phyloP scores from a whole-genome alignment of 2,329 filamentous ascomycete species.

The Colletotrichum sp. region DNA sequence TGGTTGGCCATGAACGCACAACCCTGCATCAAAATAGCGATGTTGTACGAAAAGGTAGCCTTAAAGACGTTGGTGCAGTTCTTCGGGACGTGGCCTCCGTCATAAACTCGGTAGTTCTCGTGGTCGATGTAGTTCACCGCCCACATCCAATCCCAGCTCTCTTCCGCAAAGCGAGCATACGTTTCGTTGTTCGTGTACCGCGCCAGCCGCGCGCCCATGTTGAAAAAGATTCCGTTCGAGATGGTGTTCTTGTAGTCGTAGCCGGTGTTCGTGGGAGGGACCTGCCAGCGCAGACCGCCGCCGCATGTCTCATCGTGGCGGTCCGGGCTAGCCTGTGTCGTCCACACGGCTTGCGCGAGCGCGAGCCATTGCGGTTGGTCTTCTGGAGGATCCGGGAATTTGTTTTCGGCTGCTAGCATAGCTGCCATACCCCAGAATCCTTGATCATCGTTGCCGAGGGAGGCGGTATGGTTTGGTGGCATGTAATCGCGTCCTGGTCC shows the following conservation, averaged over 20 bases:
- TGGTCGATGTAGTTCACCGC: slow-evolving; percentile 55
- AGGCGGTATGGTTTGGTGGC: slow-evolving; percentile 57
- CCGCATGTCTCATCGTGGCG: slow-evolving; percentile 63
- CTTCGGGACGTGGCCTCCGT: slow-evolving; percentile 55
- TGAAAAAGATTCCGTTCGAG: slow-evolving; percentile 68
- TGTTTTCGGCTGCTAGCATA: slow-evolving; percentile 64
- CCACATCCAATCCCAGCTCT: slow-evolving; percentile 65
- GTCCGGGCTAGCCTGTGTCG: slow-evolving; percentile 56
- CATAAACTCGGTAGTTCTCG: slow-evolving; percentile 62
- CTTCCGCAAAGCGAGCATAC: slow-evolving; percentile 68
- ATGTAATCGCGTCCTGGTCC: slow-evolving; percentile 60
- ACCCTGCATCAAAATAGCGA: slow-evolving; percentile 57
- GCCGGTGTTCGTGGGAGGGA: slow-evolving; percentile 74
- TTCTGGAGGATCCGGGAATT: slow-evolving; percentile 58
- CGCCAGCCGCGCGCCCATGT: slow-evolving; percentile 71
- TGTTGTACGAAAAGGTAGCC: slow-evolving; percentile 61
- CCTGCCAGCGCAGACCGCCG: slow-evolving; percentile 76
- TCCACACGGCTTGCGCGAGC: slow-evolving; percentile 69
- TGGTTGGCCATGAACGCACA: slow-evolving; percentile 65
- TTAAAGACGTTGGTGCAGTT: slow-evolving; percentile 60
- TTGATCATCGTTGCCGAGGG: slow-evolving; percentile 69
- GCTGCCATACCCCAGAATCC: slow-evolving; percentile 70
- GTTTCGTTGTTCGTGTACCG: slow-evolving; percentile 72
- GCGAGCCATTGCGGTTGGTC: slow-evolving; percentile 59
- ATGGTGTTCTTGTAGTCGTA: slow-evolving; percentile 77